Evolutionary conservation across 805 yeast species (phyloP), one percentile per base, ranked within the genome.

Genomic region (Clavispora vitiphila): DNA sequence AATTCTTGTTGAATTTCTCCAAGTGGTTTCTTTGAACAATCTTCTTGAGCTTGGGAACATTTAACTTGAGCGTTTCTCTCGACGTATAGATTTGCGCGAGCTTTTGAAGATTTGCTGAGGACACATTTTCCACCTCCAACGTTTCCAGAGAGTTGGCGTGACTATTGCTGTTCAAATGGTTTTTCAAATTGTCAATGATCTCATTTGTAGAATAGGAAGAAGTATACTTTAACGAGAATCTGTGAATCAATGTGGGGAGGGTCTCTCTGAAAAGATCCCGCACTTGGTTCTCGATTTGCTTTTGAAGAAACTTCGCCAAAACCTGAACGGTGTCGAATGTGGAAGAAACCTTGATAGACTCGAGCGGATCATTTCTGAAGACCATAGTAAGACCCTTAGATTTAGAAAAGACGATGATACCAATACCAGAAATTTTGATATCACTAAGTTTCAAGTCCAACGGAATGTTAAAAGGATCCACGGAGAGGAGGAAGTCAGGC

Each of bases 241-340:
- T 78, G 62, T 88, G 90, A 39, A 88, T 71, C 35, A 87, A 78
- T 9, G 87, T 79, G 2, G 96, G 96, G 40, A 88, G 71, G 39
- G 87, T 83, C 57, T 88, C 96, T 46, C 93, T 71, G 63, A 88
- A 88, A 47, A 88, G 67, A 39, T 83, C 86, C 40, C 95, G 67
- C 25, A 88, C 81, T 58, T 86, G 93, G 40, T 71, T 74, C 57
- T 88, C 96, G 45, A 88, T 88, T 57, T 87, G 93, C 35, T 77
- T 76, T 57, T 88, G 96, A 47, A 88, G 63, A 51, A 86, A 85
- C 44, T 79, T 76, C n/a, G 95, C 93, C 52, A 88, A 77, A 1
- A 89, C 89, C 38, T 83, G 84, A 34, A 88, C 83, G 31, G 81
- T 78, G 63, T 88, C 95, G 61, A 88, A 88, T n/a, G 95, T 83